Conservation (phyloP, 129 eudicot genomes). For the Flaveria trinervia region DNA sequence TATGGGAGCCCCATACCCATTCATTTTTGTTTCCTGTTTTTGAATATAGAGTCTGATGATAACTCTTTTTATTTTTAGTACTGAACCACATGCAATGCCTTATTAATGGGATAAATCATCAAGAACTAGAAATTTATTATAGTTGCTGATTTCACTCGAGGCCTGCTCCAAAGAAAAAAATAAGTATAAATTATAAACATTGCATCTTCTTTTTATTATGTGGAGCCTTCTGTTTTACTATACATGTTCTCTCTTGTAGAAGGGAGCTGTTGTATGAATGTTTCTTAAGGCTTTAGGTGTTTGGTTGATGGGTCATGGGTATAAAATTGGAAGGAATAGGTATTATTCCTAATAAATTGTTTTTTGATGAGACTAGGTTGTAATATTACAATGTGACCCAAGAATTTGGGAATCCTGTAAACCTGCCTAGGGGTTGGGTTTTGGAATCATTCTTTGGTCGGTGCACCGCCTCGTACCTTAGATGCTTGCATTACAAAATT, state of each 20-base stretch:
- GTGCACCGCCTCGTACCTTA: neutral
- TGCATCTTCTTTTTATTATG: neutral
- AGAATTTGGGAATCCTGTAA: neutral
- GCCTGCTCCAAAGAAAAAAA: neutral
- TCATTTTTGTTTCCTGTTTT: neutral
- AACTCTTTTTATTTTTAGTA: neutral
- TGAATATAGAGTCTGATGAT: conserved; percentile 22
- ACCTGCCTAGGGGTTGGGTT: neutral
- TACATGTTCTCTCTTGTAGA: neutral
- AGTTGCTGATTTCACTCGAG: conserved; percentile 1
- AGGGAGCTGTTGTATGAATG: neutral
- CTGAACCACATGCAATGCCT: conserved; percentile 9
- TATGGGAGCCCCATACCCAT: neutral
- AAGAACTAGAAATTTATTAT: neutral
- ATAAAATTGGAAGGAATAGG: conserved; percentile 6
- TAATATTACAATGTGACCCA: neutral
- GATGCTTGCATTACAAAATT: neutral
- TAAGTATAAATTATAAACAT: no score
- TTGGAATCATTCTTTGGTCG: neutral
- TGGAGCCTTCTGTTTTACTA: conserved; percentile 6
- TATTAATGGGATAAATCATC: conserved; percentile 7
- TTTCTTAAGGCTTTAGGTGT: neutral
- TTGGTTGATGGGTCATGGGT: conserved; percentile 5
- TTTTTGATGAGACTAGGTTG: neutral
- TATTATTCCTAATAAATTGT: neutral